These are phyloP conservation scores for Paraleonurus japonicus DNA, from an alignment of 257 asterid species.

Conservation along the genomic window DNA sequence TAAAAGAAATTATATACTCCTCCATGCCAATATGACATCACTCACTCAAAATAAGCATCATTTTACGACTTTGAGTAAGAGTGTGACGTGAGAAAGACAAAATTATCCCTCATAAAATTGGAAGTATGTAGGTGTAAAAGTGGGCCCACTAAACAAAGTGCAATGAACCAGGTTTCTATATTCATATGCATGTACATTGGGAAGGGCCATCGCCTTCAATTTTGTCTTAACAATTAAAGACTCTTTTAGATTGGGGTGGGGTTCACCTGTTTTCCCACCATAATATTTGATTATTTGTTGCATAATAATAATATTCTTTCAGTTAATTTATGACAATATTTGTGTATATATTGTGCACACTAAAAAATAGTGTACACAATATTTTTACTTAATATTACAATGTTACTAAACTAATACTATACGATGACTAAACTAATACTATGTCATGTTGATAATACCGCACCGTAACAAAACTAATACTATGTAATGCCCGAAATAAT, in stretches of 20 bases:
- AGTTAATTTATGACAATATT: too few relatives aligned
- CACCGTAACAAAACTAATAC: too few relatives aligned
- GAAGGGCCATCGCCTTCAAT: conserved; percentile 1
- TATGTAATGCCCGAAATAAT: too few relatives aligned
- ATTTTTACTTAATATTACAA: too few relatives aligned
- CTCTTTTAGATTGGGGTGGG: conserved; percentile 14
- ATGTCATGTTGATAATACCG: too few relatives aligned
- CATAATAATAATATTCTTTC: not conserved
- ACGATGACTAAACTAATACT: too few relatives aligned
- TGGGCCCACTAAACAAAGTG: conserved; percentile 14
- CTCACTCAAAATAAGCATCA: not conserved
- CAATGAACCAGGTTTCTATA: conserved; percentile 25
- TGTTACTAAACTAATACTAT: too few relatives aligned
- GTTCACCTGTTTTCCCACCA: not conserved
- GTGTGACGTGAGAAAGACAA: conserved; percentile 6
- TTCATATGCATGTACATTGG: not conserved
- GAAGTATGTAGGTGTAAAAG: not conserved
- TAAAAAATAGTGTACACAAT: too few relatives aligned
- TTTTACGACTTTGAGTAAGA: not conserved
- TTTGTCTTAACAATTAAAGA: not conserved
- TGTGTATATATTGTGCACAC: too few relatives aligned
- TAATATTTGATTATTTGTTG: not conserved
- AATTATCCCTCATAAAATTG: not conserved
- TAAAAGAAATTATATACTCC: too few relatives aligned
- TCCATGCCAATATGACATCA: not conserved